Conservation (phyloP, 805 yeast species). For the Lipomyces starkeyi region DNA sequence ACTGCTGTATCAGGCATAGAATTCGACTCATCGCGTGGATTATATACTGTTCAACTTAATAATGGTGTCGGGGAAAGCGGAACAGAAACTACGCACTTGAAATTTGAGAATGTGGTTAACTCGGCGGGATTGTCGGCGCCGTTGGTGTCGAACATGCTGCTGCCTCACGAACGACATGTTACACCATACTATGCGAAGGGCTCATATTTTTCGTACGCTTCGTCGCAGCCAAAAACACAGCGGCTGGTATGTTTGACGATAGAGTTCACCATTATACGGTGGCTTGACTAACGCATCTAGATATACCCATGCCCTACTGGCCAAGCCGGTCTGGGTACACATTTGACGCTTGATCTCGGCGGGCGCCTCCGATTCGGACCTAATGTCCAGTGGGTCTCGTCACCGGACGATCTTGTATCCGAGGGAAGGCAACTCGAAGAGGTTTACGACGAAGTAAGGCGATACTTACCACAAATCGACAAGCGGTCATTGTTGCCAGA, state of each 20-base stretch:
- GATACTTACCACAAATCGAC: conserved; percentile 68
- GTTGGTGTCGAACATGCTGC: conserved; percentile 67
- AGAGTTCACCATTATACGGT: not conserved
- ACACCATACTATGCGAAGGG: conserved; percentile 81
- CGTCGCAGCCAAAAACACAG: conserved; percentile 56
- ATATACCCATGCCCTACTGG: conserved; percentile 81
- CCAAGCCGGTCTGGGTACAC: conserved; percentile 83
- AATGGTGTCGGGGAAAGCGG: conserved; percentile 40
- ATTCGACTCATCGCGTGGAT: conserved; percentile 21
- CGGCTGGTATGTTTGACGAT: conserved; percentile 47
- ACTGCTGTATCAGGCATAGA: conserved; percentile 59
- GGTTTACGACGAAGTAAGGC: conserved; percentile 63
- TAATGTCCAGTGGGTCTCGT: conserved; percentile 76
- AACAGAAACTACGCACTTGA: conserved; percentile 50
- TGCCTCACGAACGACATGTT: conserved; percentile 66
- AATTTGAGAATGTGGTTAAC: conserved; percentile 67
- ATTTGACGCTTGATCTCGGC: conserved; percentile 80
- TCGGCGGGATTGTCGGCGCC: conserved; percentile 83
- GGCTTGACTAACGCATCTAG: conserved; percentile 13
- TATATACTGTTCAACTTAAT: conserved; percentile 40
- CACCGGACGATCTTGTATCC: conserved; percentile 44
- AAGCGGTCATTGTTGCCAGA: conserved; percentile 62
- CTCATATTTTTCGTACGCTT: conserved; percentile 68
- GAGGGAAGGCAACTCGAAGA: conserved; percentile 53
- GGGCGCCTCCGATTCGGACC: conserved; percentile 87